Conservation (phyloP, 495 filamentous ascomycete species). For the Hapsidospora chrysogenum region DNA sequence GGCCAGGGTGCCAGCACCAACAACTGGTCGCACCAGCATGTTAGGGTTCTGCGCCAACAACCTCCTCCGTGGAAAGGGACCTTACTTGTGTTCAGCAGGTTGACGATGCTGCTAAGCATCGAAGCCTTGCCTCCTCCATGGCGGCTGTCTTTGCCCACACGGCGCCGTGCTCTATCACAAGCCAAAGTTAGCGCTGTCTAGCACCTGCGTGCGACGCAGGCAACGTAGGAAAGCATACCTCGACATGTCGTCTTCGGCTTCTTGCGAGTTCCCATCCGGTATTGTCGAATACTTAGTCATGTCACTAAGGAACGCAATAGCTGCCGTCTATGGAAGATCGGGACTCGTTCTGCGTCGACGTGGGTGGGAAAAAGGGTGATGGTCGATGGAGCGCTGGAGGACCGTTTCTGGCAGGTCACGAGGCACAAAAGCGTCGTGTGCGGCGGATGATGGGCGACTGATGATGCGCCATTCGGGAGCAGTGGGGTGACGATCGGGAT, state of each 20-base stretch:
- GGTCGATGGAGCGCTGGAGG: too few relatives aligned
- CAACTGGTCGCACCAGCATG: constrained; percentile 33
- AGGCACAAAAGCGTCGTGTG: too few relatives aligned
- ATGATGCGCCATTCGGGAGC: too few relatives aligned
- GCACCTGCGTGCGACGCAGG: not conserved
- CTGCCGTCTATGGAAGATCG: too few relatives aligned
- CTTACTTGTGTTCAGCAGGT: constrained; percentile 86
- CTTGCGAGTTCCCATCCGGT: constrained; percentile 15
- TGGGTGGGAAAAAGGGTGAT: too few relatives aligned
- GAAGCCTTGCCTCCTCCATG: constrained; percentile 49
- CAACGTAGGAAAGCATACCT: constrained; percentile 12
- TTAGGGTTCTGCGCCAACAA: constrained; percentile 1
- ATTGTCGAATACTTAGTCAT: constrained; percentile 29
- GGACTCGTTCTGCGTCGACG: too few relatives aligned
- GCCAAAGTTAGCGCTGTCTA: too few relatives aligned
- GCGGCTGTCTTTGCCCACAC: constrained; percentile 22
- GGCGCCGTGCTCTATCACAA: constrained; percentile 15
- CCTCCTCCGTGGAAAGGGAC: not conserved
- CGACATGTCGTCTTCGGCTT: constrained; percentile 20
- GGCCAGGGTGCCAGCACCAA: constrained; percentile 84
- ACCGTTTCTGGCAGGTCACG: too few relatives aligned
- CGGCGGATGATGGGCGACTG: too few relatives aligned
- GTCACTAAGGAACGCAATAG: too few relatives aligned
- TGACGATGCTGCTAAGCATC: constrained; percentile 85
- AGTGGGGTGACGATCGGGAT: too few relatives aligned